Evolutionary conservation across 148 eudicot genomes (phyloP), one percentile per base, ranked within the genome.

Genomic region (Suaeda aralocaspica): DNA sequence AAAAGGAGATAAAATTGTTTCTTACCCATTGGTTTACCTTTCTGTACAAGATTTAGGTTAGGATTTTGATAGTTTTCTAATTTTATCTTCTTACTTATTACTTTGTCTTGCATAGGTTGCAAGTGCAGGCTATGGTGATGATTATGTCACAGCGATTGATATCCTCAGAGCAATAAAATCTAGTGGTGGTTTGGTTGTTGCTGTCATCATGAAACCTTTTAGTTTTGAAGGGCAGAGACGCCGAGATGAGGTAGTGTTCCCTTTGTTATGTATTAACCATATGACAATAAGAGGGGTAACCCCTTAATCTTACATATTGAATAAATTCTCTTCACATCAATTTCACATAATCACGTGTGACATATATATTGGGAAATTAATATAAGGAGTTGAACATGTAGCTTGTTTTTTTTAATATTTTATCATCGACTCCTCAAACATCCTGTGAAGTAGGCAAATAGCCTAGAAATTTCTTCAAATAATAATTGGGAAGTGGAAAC

Each of bases 171-270:
- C 65, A 29, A 76, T 83, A 63, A 90, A 79, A 61, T 82, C 86
- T 50, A 79, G 81, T 56, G 73, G 84, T 64, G 84, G 92, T 10
- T 70, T 93, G 44, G 85, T 77, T 70, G 80, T 90, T 59, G 84
- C 87, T 51, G 82, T 93, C 59, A 76, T 93, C 69, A 68, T 93
- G 77, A 93, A 84, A 77, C 98, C 98, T 57, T 93, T 93, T 71
- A 83, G 89, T 77, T 93, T 93, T 81, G 96, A 93, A 82, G 98
- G 98, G 62, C 86, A 75, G 72, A 85, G 92, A 83, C 98, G 98
- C 76, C 89, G 83, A 78, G 85, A 81, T 71, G 98, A 93, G 98
- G 98, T 84, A 71, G 28, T n/a, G n/a, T n/a, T n/a, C n/a, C n/a
- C n/a, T n/a, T n/a, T n/a, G n/a, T n/a, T n/a, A n/a, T n/a, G n/a